phyloP scores from a whole-genome alignment of 2,329 filamentous ascomycete genomes.

The Fusarium tjaetaba region DNA sequence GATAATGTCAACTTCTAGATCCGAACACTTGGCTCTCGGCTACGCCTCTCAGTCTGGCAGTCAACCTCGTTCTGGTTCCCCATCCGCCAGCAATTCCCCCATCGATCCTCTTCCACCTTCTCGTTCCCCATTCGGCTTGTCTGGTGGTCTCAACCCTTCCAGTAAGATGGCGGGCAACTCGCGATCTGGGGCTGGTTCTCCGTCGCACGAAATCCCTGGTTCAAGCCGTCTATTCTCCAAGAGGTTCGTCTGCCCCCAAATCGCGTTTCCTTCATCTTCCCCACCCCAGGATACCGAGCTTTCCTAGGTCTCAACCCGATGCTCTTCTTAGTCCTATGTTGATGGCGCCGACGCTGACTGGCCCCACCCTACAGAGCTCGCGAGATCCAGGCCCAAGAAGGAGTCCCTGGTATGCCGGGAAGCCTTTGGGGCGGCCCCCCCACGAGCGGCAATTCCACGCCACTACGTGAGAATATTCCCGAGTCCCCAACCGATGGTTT shows the following conservation, averaged over 20 bases:
- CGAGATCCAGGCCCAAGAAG: conserved; percentile 97
- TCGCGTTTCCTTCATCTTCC: not conserved
- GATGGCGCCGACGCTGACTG: conserved; percentile 25
- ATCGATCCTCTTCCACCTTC: conserved; percentile 74
- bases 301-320: not conserved
- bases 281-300: conserved; percentile 14
- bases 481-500: conserved; percentile 97
- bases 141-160: conserved; percentile 68
- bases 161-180: conserved; percentile 68
- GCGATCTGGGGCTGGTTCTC: conserved; percentile 92
- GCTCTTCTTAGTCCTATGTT: not conserved
- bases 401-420: conserved; percentile 73
- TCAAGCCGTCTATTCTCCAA: conserved; percentile 86
- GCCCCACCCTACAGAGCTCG: conserved; percentile 72
- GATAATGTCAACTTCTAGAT: conserved; percentile 92
- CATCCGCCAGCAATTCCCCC: conserved; percentile 82
- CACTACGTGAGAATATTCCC: conserved; percentile 94
- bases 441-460: conserved; percentile 95
- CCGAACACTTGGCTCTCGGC: conserved; percentile 87
- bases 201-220: conserved; percentile 86
- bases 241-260: conserved; percentile 69
- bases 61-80: conserved; percentile 79
- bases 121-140: conserved; percentile 78
- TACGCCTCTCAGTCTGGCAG: conserved; percentile 76
- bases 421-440: conserved; percentile 94